Evolutionary conservation across 2,329 filamentous ascomycete genomes (phyloP), one percentile per base, ranked within the genome.

Genomic region (Pestalotiopsis sp.): DNA sequence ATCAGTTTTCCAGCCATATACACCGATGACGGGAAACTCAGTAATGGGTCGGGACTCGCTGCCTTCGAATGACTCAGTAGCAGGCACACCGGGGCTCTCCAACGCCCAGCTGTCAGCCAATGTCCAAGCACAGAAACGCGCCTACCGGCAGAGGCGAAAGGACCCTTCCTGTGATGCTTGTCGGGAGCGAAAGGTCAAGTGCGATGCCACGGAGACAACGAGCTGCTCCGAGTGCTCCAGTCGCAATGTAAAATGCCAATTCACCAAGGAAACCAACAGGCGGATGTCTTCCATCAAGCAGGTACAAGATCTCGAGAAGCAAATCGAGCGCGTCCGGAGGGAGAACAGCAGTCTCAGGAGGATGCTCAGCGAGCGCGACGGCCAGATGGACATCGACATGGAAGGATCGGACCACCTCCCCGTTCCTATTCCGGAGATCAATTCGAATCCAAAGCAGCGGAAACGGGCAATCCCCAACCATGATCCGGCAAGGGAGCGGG

Each of bases 241-340:
- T 79, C 91, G 96, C 72, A 97, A 95, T 78, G 95, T 98, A 72
- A 97, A 97, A 80, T 99, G 96, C 78, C 95, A 98, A 77, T 99
- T 99, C 79, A 99, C 96, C 64, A 99, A 99, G 82, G 96, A 99
- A 81, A 99, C 96, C 13, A 99, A 99, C 79, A 89, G 96, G 69
- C 90, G 96, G 71, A 99, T 99, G 96, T 98, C 96, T 20, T 98
- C 95, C 1, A 98, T 98, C 82, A 99, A 98, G 88, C 96, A 98
- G 84, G 93, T 98, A 13, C 96, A 98, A 81, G 96, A 99, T 79
- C 86, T 99, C 31, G 95, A 98, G 82, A 96, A 94, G 80, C 95
- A 98, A 80, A 89, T 98, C 75, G 88, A 92, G 61, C 88, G 91
- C 66, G 87, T 96, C 56, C 93, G 91, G 77, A 90, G 93, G 68